Base-by-base conservation (phyloP, 2,329 filamentous ascomycete species). In the Emergomyces africanus region DNA sequence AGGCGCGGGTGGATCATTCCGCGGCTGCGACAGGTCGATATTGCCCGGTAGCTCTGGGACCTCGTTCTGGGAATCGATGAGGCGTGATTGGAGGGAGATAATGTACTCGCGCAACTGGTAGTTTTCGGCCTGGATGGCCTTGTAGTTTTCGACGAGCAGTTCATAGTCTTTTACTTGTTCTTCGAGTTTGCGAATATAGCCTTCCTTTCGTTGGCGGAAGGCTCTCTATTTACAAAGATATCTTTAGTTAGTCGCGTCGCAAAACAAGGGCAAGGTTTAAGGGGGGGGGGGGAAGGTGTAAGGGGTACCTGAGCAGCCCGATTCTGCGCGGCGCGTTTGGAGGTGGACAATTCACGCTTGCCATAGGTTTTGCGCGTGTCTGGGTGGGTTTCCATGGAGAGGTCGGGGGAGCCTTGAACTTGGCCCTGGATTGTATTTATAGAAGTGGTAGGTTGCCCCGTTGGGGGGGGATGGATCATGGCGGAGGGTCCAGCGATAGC, bases 171-270 rank as follows among this genome's bases (percentile, higher is more conserved):
- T 86, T 57, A 96, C 90, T 71, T 97, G 89, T 70, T 94, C 88
- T 74, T 99, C 94, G 6, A 99, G 82, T 72, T 95, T 95, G 78
- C 95, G 95, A 73, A 99, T 99, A 72, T 99, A 96, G 51, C 89
- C 89, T 75, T 99, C 94, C 72, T 99, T 99, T 63, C 94, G 88
- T 76, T 97, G 91, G 48, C 94, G 89, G 75, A 99, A 99, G 48
- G 94, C 94, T 71, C 94, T 85, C 92, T 99, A 67, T 35, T 35
- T n/a, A 44, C 9, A 50, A 44, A 44, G 35, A 18, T 30, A 30
- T 48, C n/a, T n/a, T n/a, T 30, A 25, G 56, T 25, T 30, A 25
- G 42, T 46, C 44, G 44, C 44, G 44, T 46, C 20, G 42, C 3
- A 5, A 46, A 46, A 3, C 25, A 18, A 6, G 12, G 20, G n/a